Conservation (phyloP, 2,329 filamentous ascomycete genomes). For the Aspergillus oerlinghausenensis region DNA sequence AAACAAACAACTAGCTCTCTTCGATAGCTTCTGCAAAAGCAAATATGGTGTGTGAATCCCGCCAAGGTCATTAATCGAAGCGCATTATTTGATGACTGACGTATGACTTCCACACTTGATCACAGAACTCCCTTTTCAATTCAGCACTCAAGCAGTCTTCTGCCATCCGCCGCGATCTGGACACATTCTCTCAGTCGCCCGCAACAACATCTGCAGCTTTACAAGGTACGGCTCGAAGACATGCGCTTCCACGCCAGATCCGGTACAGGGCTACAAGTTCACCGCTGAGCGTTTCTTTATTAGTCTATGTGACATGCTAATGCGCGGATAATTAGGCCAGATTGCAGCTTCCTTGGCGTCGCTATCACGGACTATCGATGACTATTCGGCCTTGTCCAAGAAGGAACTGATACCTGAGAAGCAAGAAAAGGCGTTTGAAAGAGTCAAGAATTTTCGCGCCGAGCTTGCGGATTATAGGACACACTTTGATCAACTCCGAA, state of each 20-base stretch:
- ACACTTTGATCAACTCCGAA: slow-evolving; percentile 73
- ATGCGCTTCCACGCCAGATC: neutral
- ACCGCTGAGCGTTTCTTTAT: neutral
- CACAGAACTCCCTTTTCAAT: slow-evolving; percentile 77
- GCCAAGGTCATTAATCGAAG: neutral
- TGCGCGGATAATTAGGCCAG: slow-evolving; percentile 53
- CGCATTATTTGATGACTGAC: neutral
- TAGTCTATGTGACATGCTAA: slow-evolving; percentile 2
- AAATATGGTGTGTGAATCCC: slow-evolving; percentile 15
- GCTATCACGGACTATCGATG: slow-evolving; percentile 85
- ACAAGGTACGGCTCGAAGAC: slow-evolving; percentile 43
- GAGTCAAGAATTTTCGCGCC: slow-evolving; percentile 76
- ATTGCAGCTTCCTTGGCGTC: slow-evolving; percentile 74
- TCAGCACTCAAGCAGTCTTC: slow-evolving; percentile 80
- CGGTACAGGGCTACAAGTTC: neutral
- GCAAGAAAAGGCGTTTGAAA: slow-evolving; percentile 82
- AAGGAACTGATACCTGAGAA: slow-evolving; percentile 88
- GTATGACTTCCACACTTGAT: neutral
- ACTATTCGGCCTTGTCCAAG: slow-evolving; percentile 79
- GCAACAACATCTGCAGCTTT: slow-evolving; percentile 57
- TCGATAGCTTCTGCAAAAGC: neutral
- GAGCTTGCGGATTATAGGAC: slow-evolving; percentile 77
- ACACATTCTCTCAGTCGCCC: slow-evolving; percentile 59
- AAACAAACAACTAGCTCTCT: neutral
- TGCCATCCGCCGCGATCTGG: slow-evolving; percentile 70